These are phyloP conservation scores for Pulveroboletus sp. DNA, from an alignment of 768 basidiomycete genomes.

Conservation along the genomic window DNA sequence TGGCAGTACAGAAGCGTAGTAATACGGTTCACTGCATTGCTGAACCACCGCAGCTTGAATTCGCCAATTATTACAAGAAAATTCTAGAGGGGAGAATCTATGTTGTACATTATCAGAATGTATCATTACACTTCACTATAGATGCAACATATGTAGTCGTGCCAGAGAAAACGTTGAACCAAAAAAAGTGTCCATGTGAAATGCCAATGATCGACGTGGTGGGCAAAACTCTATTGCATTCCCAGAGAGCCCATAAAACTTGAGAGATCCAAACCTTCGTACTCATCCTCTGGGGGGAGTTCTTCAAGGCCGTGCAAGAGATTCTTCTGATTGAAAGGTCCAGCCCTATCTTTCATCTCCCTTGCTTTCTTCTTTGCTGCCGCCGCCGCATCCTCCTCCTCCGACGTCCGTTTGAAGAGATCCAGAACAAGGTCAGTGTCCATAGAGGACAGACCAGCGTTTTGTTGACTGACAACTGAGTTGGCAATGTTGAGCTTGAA, in stretches of 20 bases:
- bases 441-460: slow-evolving; percentile 91
- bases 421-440: slow-evolving; percentile 96
- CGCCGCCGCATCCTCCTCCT: slow-evolving; percentile 67
- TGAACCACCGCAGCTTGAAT: too few species aligned
- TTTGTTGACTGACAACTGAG: slow-evolving; percentile 96
- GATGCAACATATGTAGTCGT: slow-evolving; percentile 32
- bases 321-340: slow-evolving; percentile 74
- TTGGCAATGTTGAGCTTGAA: slow-evolving; percentile 99
- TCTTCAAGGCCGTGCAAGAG: slow-evolving; percentile 89
- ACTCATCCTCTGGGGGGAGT: slow-evolving; percentile 89
- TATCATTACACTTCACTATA: slow-evolving; percentile 35
- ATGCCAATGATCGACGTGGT: slow-evolving; percentile 18
- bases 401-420: slow-evolving; percentile 78
- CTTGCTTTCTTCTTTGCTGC: slow-evolving; percentile 51
- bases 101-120: slow-evolving; percentile 32
- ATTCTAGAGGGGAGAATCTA: slow-evolving; percentile 24
- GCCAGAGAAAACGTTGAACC: slow-evolving; percentile 9
- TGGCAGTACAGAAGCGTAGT: not conserved
- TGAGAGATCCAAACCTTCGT: slow-evolving; percentile 80
- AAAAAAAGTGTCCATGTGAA: slow-evolving; percentile 18
- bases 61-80: slow-evolving; percentile 9
- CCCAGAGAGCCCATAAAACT: slow-evolving; percentile 87
- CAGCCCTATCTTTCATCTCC: slow-evolving; percentile 51
- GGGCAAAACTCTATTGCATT: slow-evolving; percentile 36
- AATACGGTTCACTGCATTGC: too few species aligned